A percentile compares a stretch with the other conserved stretches of the same genome.
Evolutionary conservation across 768 basidiomycete species (phyloP).

Genomic region (Macrolepiota albuminosa): DNA sequence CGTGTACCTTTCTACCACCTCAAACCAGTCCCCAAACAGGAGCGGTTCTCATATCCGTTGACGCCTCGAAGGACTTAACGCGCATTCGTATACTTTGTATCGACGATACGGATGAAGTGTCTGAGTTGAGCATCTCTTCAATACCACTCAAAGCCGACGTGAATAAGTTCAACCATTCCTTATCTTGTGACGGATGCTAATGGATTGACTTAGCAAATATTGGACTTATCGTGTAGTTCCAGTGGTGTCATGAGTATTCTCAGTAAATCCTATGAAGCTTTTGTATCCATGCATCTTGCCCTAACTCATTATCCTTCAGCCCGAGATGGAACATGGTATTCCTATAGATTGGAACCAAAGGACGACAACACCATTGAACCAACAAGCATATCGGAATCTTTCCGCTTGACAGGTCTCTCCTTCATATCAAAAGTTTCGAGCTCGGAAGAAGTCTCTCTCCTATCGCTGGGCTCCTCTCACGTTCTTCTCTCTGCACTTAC

Average conservation of each 20-base stretch:
- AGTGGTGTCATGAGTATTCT: constrained; percentile 47
- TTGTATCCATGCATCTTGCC: background rate
- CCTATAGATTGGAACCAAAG: constrained; percentile 27
- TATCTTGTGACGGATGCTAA: constrained; percentile 6
- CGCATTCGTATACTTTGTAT: constrained; percentile 27
- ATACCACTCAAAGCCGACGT: constrained; percentile 29
- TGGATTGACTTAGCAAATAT: constrained; percentile 27
- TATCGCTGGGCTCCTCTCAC: constrained; percentile 53
- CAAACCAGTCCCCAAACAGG: constrained; percentile 17
- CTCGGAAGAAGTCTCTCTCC: constrained; percentile 27
- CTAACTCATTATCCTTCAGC: constrained; percentile 24
- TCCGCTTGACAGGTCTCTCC: constrained; percentile 27
- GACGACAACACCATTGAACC: constrained; percentile 20
- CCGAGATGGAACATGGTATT: constrained; percentile 38
- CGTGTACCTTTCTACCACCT: constrained; percentile 26
- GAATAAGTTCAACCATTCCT: constrained; percentile 1
- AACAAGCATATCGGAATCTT: constrained; percentile 20
- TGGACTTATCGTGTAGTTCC: constrained; percentile 36
- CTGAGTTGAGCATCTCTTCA: constrained; percentile 22
- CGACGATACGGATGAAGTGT: constrained; percentile 26
- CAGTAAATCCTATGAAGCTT: constrained; percentile 28
- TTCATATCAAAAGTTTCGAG: constrained; percentile 19
- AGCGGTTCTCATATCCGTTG: constrained; percentile 21
- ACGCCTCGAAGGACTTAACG: constrained; percentile 20
- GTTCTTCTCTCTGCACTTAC: constrained; percentile 49